phyloP scores from a whole-genome alignment of 2,329 filamentous ascomycete species.

The Aplosporella prunicola region DNA sequence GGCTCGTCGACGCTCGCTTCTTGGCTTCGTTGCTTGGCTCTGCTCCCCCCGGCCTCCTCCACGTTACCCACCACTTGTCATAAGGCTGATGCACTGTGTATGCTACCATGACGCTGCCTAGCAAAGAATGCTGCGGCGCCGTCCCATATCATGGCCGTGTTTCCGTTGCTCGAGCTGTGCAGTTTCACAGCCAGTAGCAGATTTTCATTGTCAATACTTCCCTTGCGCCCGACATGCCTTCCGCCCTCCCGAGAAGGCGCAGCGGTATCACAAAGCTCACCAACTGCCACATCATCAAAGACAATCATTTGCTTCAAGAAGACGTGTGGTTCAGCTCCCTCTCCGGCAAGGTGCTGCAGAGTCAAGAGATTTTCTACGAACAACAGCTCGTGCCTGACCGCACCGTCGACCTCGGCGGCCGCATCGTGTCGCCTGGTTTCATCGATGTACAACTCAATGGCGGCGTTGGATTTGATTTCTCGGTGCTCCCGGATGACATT shows the following conservation, averaged over 20 bases:
- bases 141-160: too few species aligned
- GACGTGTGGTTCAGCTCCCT: constrained; percentile 84
- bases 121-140: too few species aligned
- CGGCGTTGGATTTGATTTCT: constrained; percentile 89
- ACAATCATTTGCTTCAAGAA: constrained; percentile 56
- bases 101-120: too few species aligned
- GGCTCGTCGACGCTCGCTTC: too few species aligned
- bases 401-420: constrained; percentile 69
- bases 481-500: constrained; percentile 59
- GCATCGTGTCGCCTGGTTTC: constrained; percentile 75
- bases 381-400: constrained; percentile 60
- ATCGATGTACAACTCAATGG: constrained; percentile 92
- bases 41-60: background rate
- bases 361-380: constrained; percentile 56
- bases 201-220: background rate
- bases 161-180: too few species aligned
- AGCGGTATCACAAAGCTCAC: constrained; percentile 71
- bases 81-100: too few species aligned
- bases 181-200: too few species aligned
- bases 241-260: constrained; percentile 19
- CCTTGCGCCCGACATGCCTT: constrained; percentile 27
- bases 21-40: too few species aligned
- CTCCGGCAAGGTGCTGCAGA: constrained; percentile 73
- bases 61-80: too few species aligned
- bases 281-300: constrained; percentile 70